These are phyloP conservation scores for Wickerhamomyces queroliae DNA, from an alignment of 805 yeast species.

Conservation along the genomic window DNA sequence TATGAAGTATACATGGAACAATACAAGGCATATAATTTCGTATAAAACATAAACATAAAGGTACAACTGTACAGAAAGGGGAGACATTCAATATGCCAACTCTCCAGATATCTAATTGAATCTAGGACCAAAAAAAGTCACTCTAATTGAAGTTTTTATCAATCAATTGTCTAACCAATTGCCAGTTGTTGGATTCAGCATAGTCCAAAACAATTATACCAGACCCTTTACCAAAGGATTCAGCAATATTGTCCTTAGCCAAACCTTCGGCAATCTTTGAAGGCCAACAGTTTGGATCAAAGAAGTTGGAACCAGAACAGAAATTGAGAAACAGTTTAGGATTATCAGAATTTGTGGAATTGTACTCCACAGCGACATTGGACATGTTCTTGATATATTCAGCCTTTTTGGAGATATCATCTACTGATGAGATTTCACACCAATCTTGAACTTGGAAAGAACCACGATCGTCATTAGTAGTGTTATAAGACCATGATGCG, in stretches of 20 bases:
- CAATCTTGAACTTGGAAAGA: slow-evolving; percentile 63
- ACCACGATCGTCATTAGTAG: slow-evolving; percentile 61
- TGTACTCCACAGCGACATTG: slow-evolving; percentile 45
- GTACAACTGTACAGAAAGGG: too few relatives aligned
- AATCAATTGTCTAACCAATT: slow-evolving; percentile 41
- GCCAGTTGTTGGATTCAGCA: slow-evolving; percentile 59
- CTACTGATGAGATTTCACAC: slow-evolving; percentile 51
- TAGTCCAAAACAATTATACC: slow-evolving; percentile 70
- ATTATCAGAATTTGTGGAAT: slow-evolving; percentile 34
- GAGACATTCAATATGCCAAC: too few relatives aligned
- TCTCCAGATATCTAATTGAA: too few relatives aligned
- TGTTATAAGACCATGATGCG: slow-evolving; percentile 58
- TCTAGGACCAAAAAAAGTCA: too few relatives aligned
- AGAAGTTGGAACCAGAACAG: slow-evolving; percentile 69
- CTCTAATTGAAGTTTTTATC: slow-evolving; percentile 37
- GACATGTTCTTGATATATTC: slow-evolving; percentile 51
- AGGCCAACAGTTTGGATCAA: slow-evolving; percentile 73
- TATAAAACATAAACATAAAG: too few relatives aligned
- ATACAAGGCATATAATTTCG: too few relatives aligned
- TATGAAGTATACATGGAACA: too few relatives aligned
- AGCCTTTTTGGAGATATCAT: slow-evolving; percentile 52
- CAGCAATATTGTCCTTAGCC: slow-evolving; percentile 35
- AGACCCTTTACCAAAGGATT: slow-evolving; percentile 45
- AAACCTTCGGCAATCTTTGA: slow-evolving; percentile 52
- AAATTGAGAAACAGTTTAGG: slow-evolving; percentile 64